Conservation (phyloP, 352 stramenopile species). For the Globisporangium recalcitrans region DNA sequence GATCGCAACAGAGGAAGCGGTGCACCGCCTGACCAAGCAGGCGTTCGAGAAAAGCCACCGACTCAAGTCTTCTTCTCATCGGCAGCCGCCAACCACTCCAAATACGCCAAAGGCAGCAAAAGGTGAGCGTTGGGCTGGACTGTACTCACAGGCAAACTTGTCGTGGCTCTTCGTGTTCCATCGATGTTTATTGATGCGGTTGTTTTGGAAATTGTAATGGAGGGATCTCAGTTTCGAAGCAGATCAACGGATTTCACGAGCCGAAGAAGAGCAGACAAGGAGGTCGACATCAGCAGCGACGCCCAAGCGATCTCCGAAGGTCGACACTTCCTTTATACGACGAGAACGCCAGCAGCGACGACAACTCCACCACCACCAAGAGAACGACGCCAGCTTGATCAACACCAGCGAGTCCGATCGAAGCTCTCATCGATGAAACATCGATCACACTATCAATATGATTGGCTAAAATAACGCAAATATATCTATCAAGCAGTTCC, state of each 20-base stretch:
- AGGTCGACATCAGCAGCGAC: not conserved
- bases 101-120: constrained; percentile 18
- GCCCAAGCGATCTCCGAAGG: not conserved
- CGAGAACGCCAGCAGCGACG: not conserved
- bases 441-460: not conserved
- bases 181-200: no score
- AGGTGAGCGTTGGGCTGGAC: not conserved
- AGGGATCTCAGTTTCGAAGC: not conserved
- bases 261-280: not conserved
- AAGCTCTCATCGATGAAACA: not conserved
- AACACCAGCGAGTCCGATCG: not conserved
- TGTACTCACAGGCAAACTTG: no score
- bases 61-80: constrained; percentile 8
- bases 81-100: constrained; percentile 17
- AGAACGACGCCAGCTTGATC: not conserved
- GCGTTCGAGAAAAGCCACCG: constrained; percentile 24
- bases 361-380: not conserved
- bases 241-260: not conserved
- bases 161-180: no score
- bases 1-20: constrained; percentile 28
- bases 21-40: constrained; percentile 23
- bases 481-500: not conserved
- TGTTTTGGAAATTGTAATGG: no score
- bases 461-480: not conserved
- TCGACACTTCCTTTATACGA: not conserved